Evolutionary conservation across 345 rosid genomes (phyloP), one percentile per base, ranked within the genome.

Genomic region (Aquilaria yunnanensis): DNA sequence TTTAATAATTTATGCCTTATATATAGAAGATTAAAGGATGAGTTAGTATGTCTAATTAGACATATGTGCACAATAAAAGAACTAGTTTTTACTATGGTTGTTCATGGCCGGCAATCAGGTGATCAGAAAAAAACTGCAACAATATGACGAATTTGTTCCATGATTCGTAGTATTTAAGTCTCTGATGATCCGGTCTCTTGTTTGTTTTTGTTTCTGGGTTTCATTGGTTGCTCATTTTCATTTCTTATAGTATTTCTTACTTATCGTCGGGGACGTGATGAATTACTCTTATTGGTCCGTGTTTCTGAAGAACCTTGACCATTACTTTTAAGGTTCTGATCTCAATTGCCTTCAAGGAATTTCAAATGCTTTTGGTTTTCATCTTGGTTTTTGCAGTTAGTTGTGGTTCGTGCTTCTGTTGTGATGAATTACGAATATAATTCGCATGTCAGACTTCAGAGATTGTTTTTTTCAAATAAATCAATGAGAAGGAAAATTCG

Each of bases 121-220:
- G 72, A 77, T 77, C 74, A 77, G 72, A 52, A 49, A 73, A 73
- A 37, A 69, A 77, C 81, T 77, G 81, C 77, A 77, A 77, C 81
- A 77, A 77, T 77, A 67, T 64, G 77, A 77, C 14, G 74, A 71
- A 48, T 11, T 41, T 5, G 32, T 60, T 64, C 11, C 47, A 23
- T 73, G 81, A 77, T 77, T 77, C 66, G 57, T 69, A 14, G 80
- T 72, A 66, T 77, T 72, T 62, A 72, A 63, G 34, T 66, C 77
- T 73, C 75, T 73, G 75, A 70, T 67, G 75, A 66, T 73, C 75
- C 52, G 52, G 16, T 16, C 29, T 11, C 13, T 53, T 23, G 16
- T n/a, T 14, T 41, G 53, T 29, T 46, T 47, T 46, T n/a, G 34
- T 5, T 29, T 60, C 32, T 13, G 32, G n/a, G 48, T 60, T 49